Base-by-base conservation (phyloP, 2,329 filamentous ascomycete genomes). In the Xylaria sp. region DNA sequence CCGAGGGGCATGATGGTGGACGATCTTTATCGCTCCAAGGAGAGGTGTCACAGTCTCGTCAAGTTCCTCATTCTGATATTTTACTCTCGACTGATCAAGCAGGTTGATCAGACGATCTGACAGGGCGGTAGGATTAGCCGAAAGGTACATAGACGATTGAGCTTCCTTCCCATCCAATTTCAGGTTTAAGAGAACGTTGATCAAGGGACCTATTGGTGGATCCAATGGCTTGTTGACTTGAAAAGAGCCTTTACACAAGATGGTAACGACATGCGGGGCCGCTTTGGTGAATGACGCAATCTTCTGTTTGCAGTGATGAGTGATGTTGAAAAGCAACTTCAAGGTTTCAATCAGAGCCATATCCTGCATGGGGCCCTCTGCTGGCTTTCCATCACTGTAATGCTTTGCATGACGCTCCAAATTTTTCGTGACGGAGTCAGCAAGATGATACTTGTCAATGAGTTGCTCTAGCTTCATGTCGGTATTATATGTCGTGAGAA, bases 311-410 rank as follows among this genome's bases (percentile, higher is more conserved):
- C 91, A 91, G 76, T 90, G 90, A 75, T 94, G 90, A 1, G 92
- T 92, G 63, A 97, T 85, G 80, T 98, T 98, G 85, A 97, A 98
- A 61, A 97, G 82, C 50, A 98, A 85, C 77, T 97, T 98, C 59
- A 96, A 83, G 0, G 92, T 95, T 80, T 98, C 95, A 9, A 86
- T 86, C 46, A 98, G 85, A 0, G 94, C 94, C 88, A 95, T 89
- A 68, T 92, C 89, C 72, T 92, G 89, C 86, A 94, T 92, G 0
- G 88, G 86, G 51, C 88, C 82, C 13, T 73, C 73, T 12, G 75
- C 77, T 28, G 77, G 72, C 55, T 80, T 81, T 55, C 76, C 74
- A 23, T 71, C 69, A 20, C 76, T 71, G 9, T 80, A 63, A 3
- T 80, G 74, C 63, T 86, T 87, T 6, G 88, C 88, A 81, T 98